phyloP scores from a whole-genome alignment of 2,329 filamentous ascomycete genomes.

The Myotisia sp. region DNA sequence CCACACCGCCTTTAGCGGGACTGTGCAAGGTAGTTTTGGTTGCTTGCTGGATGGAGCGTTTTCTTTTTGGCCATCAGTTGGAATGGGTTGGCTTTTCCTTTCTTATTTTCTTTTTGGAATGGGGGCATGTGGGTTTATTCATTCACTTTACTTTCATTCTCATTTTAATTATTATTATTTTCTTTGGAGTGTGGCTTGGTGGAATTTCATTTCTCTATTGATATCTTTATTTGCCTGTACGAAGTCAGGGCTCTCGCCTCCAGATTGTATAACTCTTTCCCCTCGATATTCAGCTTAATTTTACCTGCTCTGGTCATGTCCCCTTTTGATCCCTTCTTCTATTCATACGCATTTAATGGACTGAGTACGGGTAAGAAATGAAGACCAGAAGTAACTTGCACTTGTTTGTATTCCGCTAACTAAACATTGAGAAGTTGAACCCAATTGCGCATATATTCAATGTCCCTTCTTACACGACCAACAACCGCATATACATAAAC shows the following conservation, averaged over 20 bases:
- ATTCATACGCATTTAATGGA: too few relatives aligned
- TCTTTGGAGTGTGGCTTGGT: conserved; percentile 12
- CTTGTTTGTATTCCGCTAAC: too few relatives aligned
- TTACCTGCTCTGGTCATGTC: conserved; percentile 1
- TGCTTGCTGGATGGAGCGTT: conserved; percentile 12
- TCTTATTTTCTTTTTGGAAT: conserved; percentile 12
- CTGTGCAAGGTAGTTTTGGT: conserved; percentile 12
- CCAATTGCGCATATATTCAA: too few relatives aligned
- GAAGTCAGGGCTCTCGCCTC: conserved; percentile 1
- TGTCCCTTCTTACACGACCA: too few relatives aligned
- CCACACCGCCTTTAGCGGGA: conserved; percentile 5
- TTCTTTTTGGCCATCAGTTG: conserved; percentile 12
- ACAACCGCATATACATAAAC: too few relatives aligned
- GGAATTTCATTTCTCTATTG: conserved; percentile 9
- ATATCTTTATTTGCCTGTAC: neutral
- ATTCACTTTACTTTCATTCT: too few relatives aligned
- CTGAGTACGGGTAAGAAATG: too few relatives aligned
- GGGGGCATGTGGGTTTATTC: conserved; percentile 11
- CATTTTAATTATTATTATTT: too few relatives aligned
- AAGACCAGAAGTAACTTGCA: too few relatives aligned
- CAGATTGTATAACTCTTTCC: neutral
- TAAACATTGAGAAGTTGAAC: too few relatives aligned
- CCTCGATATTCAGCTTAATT: neutral
- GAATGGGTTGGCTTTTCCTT: conserved; percentile 11
- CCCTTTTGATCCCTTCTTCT: neutral